phyloP scores from a whole-genome alignment of 2,329 filamentous ascomycete genomes.

The Thermoascus crustaceus region DNA sequence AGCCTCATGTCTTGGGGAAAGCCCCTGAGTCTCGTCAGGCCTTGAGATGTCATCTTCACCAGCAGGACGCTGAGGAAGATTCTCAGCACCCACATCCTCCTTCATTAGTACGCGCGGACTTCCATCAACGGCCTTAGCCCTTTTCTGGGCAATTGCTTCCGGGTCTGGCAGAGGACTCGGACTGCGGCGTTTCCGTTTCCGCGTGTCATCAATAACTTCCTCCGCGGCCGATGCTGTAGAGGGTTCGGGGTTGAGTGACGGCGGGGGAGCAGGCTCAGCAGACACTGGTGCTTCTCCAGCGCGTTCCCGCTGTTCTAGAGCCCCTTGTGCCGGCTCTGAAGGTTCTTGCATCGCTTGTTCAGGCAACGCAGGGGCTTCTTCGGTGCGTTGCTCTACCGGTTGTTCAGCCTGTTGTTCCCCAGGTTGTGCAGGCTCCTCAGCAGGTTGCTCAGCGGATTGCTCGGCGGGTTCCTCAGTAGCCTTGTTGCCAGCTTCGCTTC shows the following conservation, averaged over 20 bases:
- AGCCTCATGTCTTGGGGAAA: too few relatives aligned
- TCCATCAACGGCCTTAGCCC: slow-evolving; percentile 34
- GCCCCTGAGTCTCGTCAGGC: too few relatives aligned
- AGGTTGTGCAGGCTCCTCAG: too few relatives aligned
- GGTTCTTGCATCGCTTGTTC: too few relatives aligned
- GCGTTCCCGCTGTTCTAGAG: slow-evolving; percentile 5
- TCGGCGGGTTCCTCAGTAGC: too few relatives aligned
- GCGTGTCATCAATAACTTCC: slow-evolving; percentile 45
- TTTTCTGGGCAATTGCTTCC: slow-evolving; percentile 50
- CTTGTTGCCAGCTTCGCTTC: neutral
- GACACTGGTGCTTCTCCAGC: slow-evolving; percentile 8
- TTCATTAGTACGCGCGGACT: slow-evolving; percentile 21
- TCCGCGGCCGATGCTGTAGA: slow-evolving; percentile 23
- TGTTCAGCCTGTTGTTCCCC: too few relatives aligned
- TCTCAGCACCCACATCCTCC: slow-evolving; percentile 19
- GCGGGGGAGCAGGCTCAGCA: slow-evolving; percentile 10
- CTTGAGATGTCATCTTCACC: slow-evolving; percentile 1
- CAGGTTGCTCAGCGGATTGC: too few relatives aligned
- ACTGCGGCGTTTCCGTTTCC: slow-evolving; percentile 61
- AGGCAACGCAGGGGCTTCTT: too few relatives aligned
- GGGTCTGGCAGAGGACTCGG: slow-evolving; percentile 51
- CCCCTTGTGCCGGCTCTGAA: neutral
- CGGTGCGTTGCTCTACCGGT: too few relatives aligned
- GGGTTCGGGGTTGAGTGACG: slow-evolving; percentile 17
- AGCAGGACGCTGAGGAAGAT: neutral